Percentiles rank a stretch among this genome's conserved stretches.
Evolutionary conservation across 768 basidiomycete genomes (phyloP).

Genomic region (Calocybe cyanea): DNA sequence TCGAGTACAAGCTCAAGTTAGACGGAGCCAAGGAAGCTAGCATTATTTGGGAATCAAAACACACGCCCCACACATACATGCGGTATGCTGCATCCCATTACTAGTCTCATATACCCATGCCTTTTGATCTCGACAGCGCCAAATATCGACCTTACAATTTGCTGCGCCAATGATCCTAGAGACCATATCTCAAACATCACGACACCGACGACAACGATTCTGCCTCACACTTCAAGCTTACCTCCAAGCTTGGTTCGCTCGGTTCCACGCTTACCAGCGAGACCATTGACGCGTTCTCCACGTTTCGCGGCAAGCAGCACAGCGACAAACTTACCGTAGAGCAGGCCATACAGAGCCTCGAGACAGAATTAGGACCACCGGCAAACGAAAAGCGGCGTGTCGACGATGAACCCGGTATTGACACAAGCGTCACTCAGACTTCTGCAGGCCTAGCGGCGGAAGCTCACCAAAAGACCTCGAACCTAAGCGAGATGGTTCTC

Average conservation of each 20-base stretch:
- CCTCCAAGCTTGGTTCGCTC: conserved; percentile 94
- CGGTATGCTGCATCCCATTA: no score
- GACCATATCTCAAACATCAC: conserved; percentile 84
- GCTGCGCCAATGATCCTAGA: conserved; percentile 88
- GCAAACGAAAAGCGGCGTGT: conserved; percentile 67
- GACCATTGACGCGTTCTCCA: conserved; percentile 84
- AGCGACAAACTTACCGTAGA: conserved; percentile 73
- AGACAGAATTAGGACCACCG: conserved; percentile 76
- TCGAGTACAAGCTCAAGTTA: conserved; percentile 67
- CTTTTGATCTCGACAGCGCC: conserved; percentile 67
- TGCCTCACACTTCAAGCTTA: conserved; percentile 81
- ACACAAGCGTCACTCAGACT: conserved; percentile 50
- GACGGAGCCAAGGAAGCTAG: conserved; percentile 50
- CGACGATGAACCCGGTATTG: conserved; percentile 41
- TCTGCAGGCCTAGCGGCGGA: conserved; percentile 39
- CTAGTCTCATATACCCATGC: conserved; percentile 1
- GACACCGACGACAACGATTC: conserved; percentile 77
- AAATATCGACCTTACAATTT: conserved; percentile 95
- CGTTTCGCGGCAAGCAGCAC: conserved; percentile 57
- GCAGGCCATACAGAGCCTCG: conserved; percentile 79
- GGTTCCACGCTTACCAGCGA: conserved; percentile 83
- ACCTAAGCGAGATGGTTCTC: conserved; percentile 59
- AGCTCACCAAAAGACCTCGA: conserved; percentile 35
- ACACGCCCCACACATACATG: no score
- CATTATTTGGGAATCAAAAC: conserved; percentile 62